These are phyloP conservation scores for Boletellus ananas DNA, from an alignment of 768 basidiomycete genomes.

Conservation along the genomic window DNA sequence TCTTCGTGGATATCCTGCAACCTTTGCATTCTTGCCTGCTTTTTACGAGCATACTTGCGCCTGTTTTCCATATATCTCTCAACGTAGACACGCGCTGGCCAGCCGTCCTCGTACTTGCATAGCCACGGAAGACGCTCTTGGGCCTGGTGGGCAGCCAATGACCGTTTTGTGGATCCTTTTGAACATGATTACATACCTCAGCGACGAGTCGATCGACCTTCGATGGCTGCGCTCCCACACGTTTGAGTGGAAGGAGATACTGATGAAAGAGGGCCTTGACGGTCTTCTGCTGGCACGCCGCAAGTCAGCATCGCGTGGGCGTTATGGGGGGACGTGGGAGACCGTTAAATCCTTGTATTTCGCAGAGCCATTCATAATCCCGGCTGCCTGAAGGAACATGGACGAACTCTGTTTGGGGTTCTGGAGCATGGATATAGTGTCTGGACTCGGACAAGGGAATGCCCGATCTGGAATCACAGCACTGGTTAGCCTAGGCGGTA, in stretches of 20 bases:
- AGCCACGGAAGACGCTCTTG: conserved; percentile 14
- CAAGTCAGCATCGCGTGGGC: not conserved
- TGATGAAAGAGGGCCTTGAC: not conserved
- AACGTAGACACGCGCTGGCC: conserved; percentile 20
- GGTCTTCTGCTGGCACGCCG: conserved; percentile 2
- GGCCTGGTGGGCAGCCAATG: conserved; percentile 3
- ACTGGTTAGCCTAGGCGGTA: too few species aligned
- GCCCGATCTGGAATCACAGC: not conserved
- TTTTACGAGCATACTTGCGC: conserved; percentile 1
- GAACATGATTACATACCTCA: not conserved
- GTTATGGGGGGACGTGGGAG: not conserved
- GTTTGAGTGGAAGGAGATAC: conserved; percentile 12
- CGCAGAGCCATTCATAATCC: not conserved
- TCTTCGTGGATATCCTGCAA: not conserved
- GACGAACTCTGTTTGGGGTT: not conserved
- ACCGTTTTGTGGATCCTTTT: not conserved
- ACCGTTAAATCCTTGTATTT: conserved; percentile 12
- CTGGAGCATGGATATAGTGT: not conserved
- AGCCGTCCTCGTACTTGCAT: conserved; percentile 13
- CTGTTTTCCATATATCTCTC: conserved; percentile 15
- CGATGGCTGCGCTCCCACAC: conserved; percentile 15
- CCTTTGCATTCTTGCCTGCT: too few species aligned
- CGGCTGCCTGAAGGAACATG: conserved; percentile 2
- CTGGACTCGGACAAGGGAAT: conserved; percentile 2
- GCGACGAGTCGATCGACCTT: conserved; percentile 8